These are phyloP conservation scores for Eucalyptus cladocalyx DNA, from an alignment of 345 rosid genomes.

Conservation along the genomic window DNA sequence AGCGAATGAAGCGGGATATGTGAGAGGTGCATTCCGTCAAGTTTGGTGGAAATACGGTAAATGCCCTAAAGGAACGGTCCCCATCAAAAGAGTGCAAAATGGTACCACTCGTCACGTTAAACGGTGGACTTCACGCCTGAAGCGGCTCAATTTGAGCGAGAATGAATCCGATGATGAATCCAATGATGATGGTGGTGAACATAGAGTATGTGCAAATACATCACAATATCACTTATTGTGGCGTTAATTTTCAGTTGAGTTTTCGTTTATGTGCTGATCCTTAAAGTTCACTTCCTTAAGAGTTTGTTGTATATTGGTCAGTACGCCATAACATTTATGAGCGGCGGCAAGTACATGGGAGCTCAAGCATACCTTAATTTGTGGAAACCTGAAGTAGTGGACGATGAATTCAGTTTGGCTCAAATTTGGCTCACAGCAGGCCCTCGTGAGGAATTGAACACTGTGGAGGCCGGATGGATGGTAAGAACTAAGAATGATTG, in stretches of 20 bases:
- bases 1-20: neutral
- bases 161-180: neutral
- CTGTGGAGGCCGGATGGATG: neutral
- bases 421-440: too few relatives aligned
- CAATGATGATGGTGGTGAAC: neutral
- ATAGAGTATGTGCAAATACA: too few relatives aligned
- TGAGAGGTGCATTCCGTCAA: too few relatives aligned
- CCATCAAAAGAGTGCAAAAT: neutral
- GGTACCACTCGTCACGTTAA: neutral
- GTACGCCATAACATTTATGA: fast-evolving
- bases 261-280: too few relatives aligned
- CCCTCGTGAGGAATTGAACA: neutral
- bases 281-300: too few relatives aligned
- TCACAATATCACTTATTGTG: too few relatives aligned
- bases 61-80: neutral
- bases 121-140: neutral
- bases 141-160: neutral
- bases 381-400: too few relatives aligned
- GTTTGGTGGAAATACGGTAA: neutral
- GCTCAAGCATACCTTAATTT: too few relatives aligned
- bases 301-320: too few relatives aligned
- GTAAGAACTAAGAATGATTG: neutral
- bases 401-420: too few relatives aligned
- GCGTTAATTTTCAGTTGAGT: too few relatives aligned
- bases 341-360: too few relatives aligned